A percentile compares a stretch with the other conserved stretches of the same genome.
Conservation (phyloP, 345 rosid genomes). For the Eutrema heterophyllum region DNA sequence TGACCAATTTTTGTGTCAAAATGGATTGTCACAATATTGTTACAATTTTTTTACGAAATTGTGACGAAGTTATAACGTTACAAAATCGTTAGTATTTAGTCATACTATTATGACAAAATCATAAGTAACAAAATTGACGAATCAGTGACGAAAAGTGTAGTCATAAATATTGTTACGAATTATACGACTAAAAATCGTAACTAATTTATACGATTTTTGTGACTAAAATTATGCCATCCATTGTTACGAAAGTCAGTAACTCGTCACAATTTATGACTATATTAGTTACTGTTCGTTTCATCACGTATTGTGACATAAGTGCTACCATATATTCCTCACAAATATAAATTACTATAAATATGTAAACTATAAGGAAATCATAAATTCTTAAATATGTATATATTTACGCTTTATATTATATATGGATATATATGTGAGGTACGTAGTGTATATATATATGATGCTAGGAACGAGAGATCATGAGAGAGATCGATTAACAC, state of each 20-base stretch:
- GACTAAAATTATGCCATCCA: not conserved
- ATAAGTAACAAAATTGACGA: not conserved
- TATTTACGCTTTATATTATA: too few species aligned
- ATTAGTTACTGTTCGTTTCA: too few species aligned
- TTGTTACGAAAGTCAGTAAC: not conserved
- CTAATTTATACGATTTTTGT: not conserved
- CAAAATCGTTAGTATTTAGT: not conserved
- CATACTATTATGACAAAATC: not conserved
- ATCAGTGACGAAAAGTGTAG: not conserved
- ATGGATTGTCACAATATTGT: not conserved
- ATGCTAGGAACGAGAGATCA: too few species aligned
- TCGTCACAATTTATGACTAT: not conserved
- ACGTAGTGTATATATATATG: too few species aligned
- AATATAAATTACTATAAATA: too few species aligned
- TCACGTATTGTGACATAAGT: too few species aligned
- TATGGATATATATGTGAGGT: too few species aligned
- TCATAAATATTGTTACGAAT: not conserved
- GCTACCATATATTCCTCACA: too few species aligned
- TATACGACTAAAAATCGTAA: not conserved
- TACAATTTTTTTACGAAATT: not conserved
- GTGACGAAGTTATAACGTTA: not conserved
- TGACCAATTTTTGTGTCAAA: not conserved
- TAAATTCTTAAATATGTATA: too few species aligned
- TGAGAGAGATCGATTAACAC: too few species aligned
- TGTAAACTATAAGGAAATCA: too few species aligned